Evolutionary conservation across 352 stramenopile species (phyloP), one percentile per base, ranked within the genome.

Genomic region (Pythium volutum): DNA sequence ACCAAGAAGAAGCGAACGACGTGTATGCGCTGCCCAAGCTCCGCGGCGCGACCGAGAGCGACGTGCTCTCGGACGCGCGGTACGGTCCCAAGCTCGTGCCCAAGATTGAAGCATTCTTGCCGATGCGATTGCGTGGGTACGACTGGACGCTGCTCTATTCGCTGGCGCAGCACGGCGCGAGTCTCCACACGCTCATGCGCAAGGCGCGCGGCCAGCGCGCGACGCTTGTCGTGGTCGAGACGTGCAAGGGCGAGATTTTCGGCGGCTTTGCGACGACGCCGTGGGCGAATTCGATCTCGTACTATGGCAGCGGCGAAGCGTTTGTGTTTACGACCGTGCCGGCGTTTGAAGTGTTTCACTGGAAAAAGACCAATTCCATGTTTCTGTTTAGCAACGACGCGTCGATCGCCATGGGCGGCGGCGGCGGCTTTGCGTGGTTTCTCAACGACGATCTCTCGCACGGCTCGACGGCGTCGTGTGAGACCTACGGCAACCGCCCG

Each of bases 331-430:
- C 79, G 12, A 84, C 71, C 36, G 69, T 79, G 16, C 73, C 82
- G 1, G 63, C 64, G 34, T 91, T 88, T 53, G 76, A 89, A 54
- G 64, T 70, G 16, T 89, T 88, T 49, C 64, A 59, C 15, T 91
- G 82, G 79, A 81, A 74, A n/a, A 73, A 66, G 43, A 68, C 70
- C 23, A 86, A 91, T 58, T 58, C 69, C 2, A 87, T 91, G 73
- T 73, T 85, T 64, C 89, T 91, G 82, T 62, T 84, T 55, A 89
- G 79, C 70, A 88, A 86, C 46, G 64, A 83, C 22, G 60, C 73
- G 33, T 81, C 70, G 5, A 89, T 91, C 47, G 82, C 79, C 18
- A 91, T 91, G 82, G 82, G 82, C 43, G 82, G 82, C 42, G 82
- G 82, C 20, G 79, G 79, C 11, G 68, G 76, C 38, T 91, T 91